Evolutionary conservation across 176 grass and related monocot genomes (phyloP), one percentile per base, ranked within the genome.

Genomic region (Ensete ventricosum): DNA sequence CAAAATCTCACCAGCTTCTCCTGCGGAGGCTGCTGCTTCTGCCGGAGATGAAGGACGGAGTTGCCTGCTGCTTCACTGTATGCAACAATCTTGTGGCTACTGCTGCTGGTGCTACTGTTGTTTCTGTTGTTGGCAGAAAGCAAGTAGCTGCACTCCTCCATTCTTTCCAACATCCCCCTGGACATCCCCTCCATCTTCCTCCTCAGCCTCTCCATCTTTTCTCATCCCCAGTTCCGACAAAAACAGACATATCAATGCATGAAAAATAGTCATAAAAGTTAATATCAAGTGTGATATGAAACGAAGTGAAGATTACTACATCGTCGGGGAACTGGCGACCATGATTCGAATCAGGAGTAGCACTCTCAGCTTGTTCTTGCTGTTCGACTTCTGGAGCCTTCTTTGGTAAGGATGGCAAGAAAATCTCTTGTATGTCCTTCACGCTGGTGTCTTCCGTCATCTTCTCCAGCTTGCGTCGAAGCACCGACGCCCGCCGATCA

Each of bases 131-230:
- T 79, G 9, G 29, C 6, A 7, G 53, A 22, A 0, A 64, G 62
- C 19, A 87, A 77, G 55, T 76, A 75, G 54, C 76, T 75, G 85
- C 89, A 92, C 76, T 96, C 93, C 9, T 82, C 93, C 85, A 96
- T 90, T 73, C 83, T 76, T 71, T 92, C 89, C 26, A 88, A 72
- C 93, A 88, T 90, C 11, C 92, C 93, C 50, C 89, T 96, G 9
- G 93, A 96, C 81, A 96, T 80, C 54, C 93, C 89, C 71, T 90
- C 93, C 93, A 96, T 96, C 75, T 88, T 96, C 79, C 76, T 89
- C 81, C 82, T 84, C 74, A 96, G 64, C 85, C 82, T 86, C 23
- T 92, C 89, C 55, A 96, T 87, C 93, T 96, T 85, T 64, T 79
- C 3, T 54, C 24, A 17, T 34, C 11, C 14, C 17, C 26, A 17